Evolutionary conservation across 2,329 filamentous ascomycete genomes (phyloP).

Genomic region (Boeremia exigua): DNA sequence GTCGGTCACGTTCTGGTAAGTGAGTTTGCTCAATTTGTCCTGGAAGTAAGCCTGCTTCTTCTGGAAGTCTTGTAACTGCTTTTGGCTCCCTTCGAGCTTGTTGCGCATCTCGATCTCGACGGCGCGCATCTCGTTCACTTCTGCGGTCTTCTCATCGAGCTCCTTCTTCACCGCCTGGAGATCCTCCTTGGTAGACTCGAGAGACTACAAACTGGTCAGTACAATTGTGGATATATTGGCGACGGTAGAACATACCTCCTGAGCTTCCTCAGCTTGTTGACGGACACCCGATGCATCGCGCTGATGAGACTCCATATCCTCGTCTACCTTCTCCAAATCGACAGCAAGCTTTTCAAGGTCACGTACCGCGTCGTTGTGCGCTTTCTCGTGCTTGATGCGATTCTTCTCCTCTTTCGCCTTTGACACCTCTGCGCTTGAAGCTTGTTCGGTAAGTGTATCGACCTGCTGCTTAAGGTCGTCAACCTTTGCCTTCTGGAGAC

Average conservation of each 20-base stretch:
- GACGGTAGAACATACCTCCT: slow-evolving; percentile 59
- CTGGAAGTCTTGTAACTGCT: slow-evolving; percentile 83
- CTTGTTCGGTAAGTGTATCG: slow-evolving; percentile 76
- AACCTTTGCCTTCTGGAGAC: slow-evolving; percentile 88
- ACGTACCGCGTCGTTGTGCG: slow-evolving; percentile 76
- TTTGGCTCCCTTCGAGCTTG: slow-evolving; percentile 95
- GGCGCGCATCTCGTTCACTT: slow-evolving; percentile 60
- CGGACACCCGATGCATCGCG: slow-evolving; percentile 76
- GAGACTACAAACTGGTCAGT: slow-evolving; percentile 55
- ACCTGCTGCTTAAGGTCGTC: slow-evolving; percentile 86
- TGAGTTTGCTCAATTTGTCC: slow-evolving; percentile 85
- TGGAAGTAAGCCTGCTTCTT: slow-evolving; percentile 85
- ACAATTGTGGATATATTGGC: not conserved
- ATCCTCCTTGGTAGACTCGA: slow-evolving; percentile 80
- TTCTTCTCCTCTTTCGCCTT: slow-evolving; percentile 95
- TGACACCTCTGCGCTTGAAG: slow-evolving; percentile 84
- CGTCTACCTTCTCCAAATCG: slow-evolving; percentile 79
- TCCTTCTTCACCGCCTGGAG: slow-evolving; percentile 80
- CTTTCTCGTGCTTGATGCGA: slow-evolving; percentile 83
- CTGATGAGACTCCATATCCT: slow-evolving; percentile 78
- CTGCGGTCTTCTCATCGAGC: slow-evolving; percentile 75
- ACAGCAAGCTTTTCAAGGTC: slow-evolving; percentile 75
- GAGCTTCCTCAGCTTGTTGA: slow-evolving; percentile 78
- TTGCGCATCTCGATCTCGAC: slow-evolving; percentile 97
- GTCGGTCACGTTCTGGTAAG: slow-evolving; percentile 74